phyloP scores from a whole-genome alignment of 768 basidiomycete species.

The Podaxis carcinomalis region DNA sequence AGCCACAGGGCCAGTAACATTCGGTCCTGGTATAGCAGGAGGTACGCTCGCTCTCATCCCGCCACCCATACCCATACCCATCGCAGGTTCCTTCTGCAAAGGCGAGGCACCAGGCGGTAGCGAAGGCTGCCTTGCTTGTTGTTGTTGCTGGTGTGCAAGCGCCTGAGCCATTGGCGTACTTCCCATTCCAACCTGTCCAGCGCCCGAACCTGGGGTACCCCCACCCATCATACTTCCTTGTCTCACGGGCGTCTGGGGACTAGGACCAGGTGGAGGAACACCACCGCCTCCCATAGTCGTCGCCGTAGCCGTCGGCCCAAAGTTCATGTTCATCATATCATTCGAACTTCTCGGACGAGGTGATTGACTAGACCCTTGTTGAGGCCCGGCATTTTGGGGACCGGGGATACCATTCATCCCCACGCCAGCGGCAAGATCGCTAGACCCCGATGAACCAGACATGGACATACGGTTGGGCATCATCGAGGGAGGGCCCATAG shows the following conservation, averaged over 20 bases:
- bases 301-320: neutral
- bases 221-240: conserved; percentile 8
- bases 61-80: conserved; percentile 13
- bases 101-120: conserved; percentile 9
- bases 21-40: conserved; percentile 3
- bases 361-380: neutral
- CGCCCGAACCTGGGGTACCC: conserved; percentile 9
- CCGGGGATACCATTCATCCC: conserved; percentile 9
- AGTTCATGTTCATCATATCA: neutral
- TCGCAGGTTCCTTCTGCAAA: neutral
- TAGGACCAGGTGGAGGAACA: neutral
- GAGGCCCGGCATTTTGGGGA: neutral
- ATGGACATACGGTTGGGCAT: conserved; percentile 11
- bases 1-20: neutral
- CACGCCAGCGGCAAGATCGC: neutral
- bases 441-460: neutral
- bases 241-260: conserved; percentile 7
- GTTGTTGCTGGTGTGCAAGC: conserved; percentile 9
- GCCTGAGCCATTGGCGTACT: neutral
- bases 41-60: conserved; percentile 7
- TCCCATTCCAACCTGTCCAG: neutral
- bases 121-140: conserved; percentile 12
- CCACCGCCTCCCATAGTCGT: neutral
- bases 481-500: conserved; percentile 20
- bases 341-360: conserved; percentile 2